Percentiles rank a stretch among this genome's conserved stretches.
These are phyloP conservation scores for Dalechampia spathulata DNA, from an alignment of 441 rosid species.

Conservation along the genomic window DNA sequence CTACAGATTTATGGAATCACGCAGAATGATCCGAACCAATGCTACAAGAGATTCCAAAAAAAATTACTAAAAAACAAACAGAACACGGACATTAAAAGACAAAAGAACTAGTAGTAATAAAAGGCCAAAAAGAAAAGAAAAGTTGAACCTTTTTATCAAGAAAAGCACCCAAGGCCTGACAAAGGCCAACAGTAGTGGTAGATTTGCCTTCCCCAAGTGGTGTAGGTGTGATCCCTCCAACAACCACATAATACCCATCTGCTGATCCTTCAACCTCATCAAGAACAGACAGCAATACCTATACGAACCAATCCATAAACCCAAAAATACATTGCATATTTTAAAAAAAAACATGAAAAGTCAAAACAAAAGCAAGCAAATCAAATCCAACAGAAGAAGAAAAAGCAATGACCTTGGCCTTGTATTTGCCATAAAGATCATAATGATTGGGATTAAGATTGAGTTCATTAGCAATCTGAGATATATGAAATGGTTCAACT, in stretches of 20 bases:
- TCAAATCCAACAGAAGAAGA: background rate
- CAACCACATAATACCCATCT: conserved; percentile 92
- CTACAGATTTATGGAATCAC: background rate
- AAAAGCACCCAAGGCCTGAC: conserved; percentile 93
- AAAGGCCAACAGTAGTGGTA: conserved; percentile 92
- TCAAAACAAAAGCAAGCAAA: background rate
- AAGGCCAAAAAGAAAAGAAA: conserved; percentile 2
- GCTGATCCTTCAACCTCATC: conserved; percentile 66
- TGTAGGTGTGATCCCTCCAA: conserved; percentile 98
- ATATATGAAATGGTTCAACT: conserved; percentile 73
- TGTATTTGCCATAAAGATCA: conserved; percentile 93
- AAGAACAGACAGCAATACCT: conserved; percentile 75
- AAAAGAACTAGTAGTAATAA: background rate
- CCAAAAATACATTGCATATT: no score
- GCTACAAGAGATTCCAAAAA: background rate
- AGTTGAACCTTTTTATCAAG: conserved; percentile 73
- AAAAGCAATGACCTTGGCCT: conserved; percentile 65
- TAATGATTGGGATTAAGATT: conserved; percentile 62
- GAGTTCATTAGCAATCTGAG: conserved; percentile 78
- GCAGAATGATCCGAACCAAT: background rate
- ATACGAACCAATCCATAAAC: conserved; percentile 2
- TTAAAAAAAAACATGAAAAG: no score
- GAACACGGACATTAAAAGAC: no score
- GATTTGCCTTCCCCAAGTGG: conserved; percentile 99
- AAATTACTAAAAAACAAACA: no score